Conservation (phyloP, 2,329 filamentous ascomycete species). For the Colletotrichum spinosum region DNA sequence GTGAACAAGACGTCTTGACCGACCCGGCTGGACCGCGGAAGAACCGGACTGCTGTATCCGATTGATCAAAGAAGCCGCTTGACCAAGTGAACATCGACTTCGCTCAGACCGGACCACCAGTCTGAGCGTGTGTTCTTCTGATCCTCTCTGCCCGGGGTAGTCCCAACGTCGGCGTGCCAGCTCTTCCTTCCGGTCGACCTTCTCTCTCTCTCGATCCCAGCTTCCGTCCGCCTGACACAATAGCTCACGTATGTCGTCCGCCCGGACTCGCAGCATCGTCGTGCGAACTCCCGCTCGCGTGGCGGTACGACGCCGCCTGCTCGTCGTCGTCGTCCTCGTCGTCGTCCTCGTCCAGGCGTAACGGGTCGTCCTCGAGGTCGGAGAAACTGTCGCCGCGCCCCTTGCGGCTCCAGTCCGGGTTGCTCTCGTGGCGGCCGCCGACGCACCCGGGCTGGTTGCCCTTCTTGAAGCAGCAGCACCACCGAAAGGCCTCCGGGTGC, state of each 20-base stretch:
- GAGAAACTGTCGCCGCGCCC: slow-evolving; percentile 33
- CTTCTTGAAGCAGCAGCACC: slow-evolving; percentile 33
- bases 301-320: too few relatives aligned
- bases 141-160: too few relatives aligned
- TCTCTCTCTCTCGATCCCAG: too few relatives aligned
- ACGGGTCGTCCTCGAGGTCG: slow-evolving; percentile 31
- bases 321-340: slow-evolving; percentile 16
- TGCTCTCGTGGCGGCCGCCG: slow-evolving; percentile 34
- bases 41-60: slow-evolving; percentile 14
- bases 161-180: too few relatives aligned
- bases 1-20: not conserved
- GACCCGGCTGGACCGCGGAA: slow-evolving; percentile 3
- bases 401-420: slow-evolving; percentile 36
- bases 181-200: too few relatives aligned
- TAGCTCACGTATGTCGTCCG: too few relatives aligned
- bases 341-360: slow-evolving; percentile 23
- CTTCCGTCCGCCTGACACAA: too few relatives aligned
- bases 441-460: slow-evolving; percentile 32
- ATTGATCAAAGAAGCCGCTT: not conserved
- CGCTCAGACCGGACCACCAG: too few relatives aligned
- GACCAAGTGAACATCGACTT: not conserved
- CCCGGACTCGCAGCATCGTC: not conserved
- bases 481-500: slow-evolving; percentile 37
- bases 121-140: too few relatives aligned
- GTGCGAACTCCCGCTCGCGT: slow-evolving; percentile 1